Conservation (phyloP, 768 basidiomycete genomes). For the Mycena venus region DNA sequence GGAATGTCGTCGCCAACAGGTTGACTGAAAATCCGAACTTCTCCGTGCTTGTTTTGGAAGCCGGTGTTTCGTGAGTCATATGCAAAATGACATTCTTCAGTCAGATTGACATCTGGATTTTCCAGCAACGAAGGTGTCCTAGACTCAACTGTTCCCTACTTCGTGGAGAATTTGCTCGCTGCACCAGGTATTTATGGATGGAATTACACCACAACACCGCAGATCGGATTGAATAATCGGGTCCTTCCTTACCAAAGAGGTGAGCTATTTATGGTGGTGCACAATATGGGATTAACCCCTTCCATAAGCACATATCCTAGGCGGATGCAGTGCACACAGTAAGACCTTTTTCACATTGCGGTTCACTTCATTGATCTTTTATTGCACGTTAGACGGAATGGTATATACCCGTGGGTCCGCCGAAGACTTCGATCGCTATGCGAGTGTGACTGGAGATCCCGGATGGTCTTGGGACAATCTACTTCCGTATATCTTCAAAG, state of each 20-base stretch:
- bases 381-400: background rate
- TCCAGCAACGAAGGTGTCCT: background rate
- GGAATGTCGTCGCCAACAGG: background rate
- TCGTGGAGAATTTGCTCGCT: background rate
- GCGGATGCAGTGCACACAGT: background rate
- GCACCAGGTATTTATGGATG: background rate
- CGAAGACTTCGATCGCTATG: slow-evolving; percentile 22
- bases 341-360: background rate
- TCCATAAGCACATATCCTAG: background rate
- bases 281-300: background rate
- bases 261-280: background rate
- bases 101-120: background rate
- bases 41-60: background rate
- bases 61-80: background rate
- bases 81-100: background rate
- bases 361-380: background rate
- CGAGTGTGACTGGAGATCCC: slow-evolving; percentile 8
- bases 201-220: background rate
- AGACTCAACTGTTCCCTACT: background rate
- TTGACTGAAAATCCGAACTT: background rate
- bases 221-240: background rate
- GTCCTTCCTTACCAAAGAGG: background rate
- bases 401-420: background rate
- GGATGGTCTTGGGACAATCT: slow-evolving; percentile 43
- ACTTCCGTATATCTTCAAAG: slow-evolving; percentile 45